phyloP scores from a whole-genome alignment of 306 rosid species.

The Rubus idaeus region DNA sequence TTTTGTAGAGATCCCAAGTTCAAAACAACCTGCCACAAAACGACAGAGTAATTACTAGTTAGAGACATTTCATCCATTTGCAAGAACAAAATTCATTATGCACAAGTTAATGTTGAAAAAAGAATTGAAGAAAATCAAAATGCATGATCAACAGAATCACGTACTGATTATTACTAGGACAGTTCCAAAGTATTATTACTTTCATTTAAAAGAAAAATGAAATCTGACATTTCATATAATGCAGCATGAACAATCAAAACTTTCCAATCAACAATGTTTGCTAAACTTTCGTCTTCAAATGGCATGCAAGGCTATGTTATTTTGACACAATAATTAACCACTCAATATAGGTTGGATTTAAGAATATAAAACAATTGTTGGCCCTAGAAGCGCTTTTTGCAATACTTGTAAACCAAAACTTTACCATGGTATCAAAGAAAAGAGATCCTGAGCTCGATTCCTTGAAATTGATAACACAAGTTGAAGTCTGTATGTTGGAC shows the following conservation, averaged over 20 bases:
- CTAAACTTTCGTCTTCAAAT: neutral
- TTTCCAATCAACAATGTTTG: neutral
- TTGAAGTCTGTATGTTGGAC: too few species aligned
- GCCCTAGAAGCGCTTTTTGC: neutral
- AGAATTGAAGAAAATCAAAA: neutral
- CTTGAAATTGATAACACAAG: too few species aligned
- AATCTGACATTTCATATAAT: neutral
- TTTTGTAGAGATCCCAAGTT: constrained; percentile 87
- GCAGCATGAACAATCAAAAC: neutral
- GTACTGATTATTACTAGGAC: neutral
- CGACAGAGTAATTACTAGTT: constrained; percentile 4
- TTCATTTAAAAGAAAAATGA: neutral
- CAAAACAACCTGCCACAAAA: constrained; percentile 71
- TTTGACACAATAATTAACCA: neutral
- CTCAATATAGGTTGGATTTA: neutral
- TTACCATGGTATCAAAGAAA: too few species aligned
- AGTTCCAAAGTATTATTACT: neutral
- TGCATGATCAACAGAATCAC: neutral
- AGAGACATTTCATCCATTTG: constrained; percentile 4
- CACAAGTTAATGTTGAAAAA: neutral
- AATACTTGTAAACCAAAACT: neutral
- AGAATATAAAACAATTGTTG: neutral
- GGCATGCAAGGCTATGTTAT: neutral
- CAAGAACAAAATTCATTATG: constrained; percentile 10
- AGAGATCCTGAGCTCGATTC: too few species aligned